Base-by-base conservation (phyloP, 768 basidiomycete species). In the Flagelloscypha sp. region DNA sequence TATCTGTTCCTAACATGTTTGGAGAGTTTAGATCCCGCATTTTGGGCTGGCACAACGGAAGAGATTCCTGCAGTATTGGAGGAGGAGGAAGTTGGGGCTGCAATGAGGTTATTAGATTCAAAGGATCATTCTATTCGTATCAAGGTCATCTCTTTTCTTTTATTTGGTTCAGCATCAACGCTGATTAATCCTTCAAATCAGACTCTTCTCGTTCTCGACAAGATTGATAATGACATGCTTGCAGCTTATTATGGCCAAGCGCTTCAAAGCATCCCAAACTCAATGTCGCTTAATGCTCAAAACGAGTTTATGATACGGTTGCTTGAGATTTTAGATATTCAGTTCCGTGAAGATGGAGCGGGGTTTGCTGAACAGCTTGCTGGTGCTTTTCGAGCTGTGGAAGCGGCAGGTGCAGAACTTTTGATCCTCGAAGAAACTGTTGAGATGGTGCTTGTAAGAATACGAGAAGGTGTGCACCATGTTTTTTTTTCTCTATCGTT, bases 1-100 rank as follows among this genome's bases (percentile, higher is more conserved):
- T 80, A 79, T 54, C 47, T 79, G 5, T 85, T 87, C 46, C 48
- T 89, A 8, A 59, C 66, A 2, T 85, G 83, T 42, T 51, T 89
- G 32, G 61, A 68, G 25, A 73, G 65, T 25, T 42, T 85, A 9
- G 68, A 78, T 44, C 67, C 74, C 5, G 53, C 51, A 13, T 43
- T 74, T 15, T 89, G 86, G 86, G 79, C 83, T 6, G 86, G 84
- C 9, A 75, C 69, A 7, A 57, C 53, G 6, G 53, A 65, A 3
- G 64, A 67, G 5, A 54, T 68, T 13, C 65, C 69, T 23, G 61
- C 76, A 1, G 57, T 74, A 7, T 54, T 88, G 30, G 78, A 84
- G n/a, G 72, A 63, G 36, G 72, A 70, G 68, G 85, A 88, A 35
- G 84, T 89, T 24, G 79, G 79, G 33, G 61, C 63, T 22, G 62